Conservation (phyloP, 768 basidiomycete genomes). For the Pulveroboletus frians region DNA sequence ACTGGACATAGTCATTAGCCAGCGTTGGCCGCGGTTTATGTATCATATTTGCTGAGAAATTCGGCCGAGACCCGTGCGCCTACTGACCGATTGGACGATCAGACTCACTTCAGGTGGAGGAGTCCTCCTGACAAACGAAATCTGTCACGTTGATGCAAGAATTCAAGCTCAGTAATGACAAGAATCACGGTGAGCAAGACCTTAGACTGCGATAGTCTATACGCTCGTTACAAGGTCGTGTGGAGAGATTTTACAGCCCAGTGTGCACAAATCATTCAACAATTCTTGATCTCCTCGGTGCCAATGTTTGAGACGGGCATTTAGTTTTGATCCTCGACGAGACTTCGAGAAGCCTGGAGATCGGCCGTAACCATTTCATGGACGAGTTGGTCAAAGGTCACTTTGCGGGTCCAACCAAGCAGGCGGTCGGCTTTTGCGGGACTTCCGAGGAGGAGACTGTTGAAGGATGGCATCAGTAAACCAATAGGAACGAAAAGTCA, state of each 20-base stretch:
- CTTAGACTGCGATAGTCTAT: slow-evolving; percentile 2
- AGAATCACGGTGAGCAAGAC: not conserved
- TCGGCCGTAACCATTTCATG: slow-evolving; percentile 90
- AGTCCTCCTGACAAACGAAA: not conserved
- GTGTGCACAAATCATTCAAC: not conserved
- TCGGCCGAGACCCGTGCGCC: not conserved
- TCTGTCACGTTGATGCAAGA: not conserved
- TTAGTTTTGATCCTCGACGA: slow-evolving; percentile 82
- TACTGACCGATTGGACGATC: not conserved
- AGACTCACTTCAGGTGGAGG: not conserved
- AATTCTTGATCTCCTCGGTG: not conserved
- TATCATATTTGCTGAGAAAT: slow-evolving; percentile 1
- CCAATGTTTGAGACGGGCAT: not conserved
- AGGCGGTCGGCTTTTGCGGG: slow-evolving; percentile 84
- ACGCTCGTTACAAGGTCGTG: slow-evolving; percentile 5
- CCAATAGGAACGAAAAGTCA: not conserved
- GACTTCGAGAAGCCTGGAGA: slow-evolving; percentile 62
- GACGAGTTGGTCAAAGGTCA: slow-evolving; percentile 79
- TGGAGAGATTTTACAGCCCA: not conserved
- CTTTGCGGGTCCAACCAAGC: slow-evolving; percentile 88
- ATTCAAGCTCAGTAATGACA: not conserved
- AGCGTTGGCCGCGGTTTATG: slow-evolving; percentile 6
- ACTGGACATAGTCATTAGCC: slow-evolving; percentile 37
- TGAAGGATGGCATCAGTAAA: not conserved
- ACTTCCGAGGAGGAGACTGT: slow-evolving; percentile 77